These are phyloP conservation scores for Debaryomyces psychrophilus DNA, from an alignment of 1,139 yeast genomes.

Conservation along the genomic window DNA sequence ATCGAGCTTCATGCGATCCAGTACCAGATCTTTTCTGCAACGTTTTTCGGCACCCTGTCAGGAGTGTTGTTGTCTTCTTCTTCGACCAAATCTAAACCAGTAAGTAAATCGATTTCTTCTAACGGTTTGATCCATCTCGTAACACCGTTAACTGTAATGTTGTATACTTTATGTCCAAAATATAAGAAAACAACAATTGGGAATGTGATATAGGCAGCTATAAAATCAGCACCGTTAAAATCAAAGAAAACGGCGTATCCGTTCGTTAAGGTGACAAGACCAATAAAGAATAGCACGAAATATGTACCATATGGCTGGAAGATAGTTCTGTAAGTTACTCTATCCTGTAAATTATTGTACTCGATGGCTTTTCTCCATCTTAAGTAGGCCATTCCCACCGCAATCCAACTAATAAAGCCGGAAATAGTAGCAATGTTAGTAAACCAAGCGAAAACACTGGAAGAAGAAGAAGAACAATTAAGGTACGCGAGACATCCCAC, in stretches of 20 bases:
- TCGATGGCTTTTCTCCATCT: constrained; percentile 58
- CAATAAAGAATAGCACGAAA: constrained; percentile 49
- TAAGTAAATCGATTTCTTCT: constrained; percentile 46
- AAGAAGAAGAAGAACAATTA: constrained; percentile 57
- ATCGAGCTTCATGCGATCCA: constrained; percentile 33
- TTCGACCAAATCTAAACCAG: constrained; percentile 50
- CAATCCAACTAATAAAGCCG: constrained; percentile 71
- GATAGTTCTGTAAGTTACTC: constrained; percentile 52
- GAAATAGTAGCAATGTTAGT: constrained; percentile 73
- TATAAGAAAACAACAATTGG: constrained; percentile 56
- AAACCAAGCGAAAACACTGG: constrained; percentile 64
- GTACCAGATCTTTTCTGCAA: constrained; percentile 40
- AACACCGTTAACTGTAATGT: constrained; percentile 31
- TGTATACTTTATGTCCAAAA: constrained; percentile 42
- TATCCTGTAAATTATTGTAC: constrained; percentile 42
- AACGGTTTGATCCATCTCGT: constrained; percentile 40
- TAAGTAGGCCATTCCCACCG: constrained; percentile 47
- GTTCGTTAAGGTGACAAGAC: constrained; percentile 54
- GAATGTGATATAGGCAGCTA: constrained; percentile 64
- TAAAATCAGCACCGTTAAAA: constrained; percentile 53
- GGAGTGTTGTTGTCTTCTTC: constrained; percentile 37
- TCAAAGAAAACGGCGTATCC: constrained; percentile 62
- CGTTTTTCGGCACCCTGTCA: constrained; percentile 37
- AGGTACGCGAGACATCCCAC: constrained; percentile 60
- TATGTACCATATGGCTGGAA: constrained; percentile 56